phyloP scores from a whole-genome alignment of 2,329 filamentous ascomycete genomes.

The Erysiphe pulchra region DNA sequence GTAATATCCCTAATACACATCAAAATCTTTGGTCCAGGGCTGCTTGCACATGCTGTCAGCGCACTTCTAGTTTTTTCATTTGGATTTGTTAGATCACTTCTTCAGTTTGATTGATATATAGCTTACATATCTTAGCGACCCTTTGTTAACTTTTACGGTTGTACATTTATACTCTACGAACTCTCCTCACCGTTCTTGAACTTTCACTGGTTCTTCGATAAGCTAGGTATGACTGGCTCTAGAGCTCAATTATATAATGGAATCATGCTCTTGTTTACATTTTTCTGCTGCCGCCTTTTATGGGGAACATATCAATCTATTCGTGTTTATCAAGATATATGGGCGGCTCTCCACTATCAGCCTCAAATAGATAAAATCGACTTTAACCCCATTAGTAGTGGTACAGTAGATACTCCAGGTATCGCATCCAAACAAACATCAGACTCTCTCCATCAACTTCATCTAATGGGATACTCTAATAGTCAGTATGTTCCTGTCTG shows the following conservation, averaged over 20 bases:
- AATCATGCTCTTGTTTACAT: slow-evolving; percentile 41
- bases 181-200: slow-evolving; percentile 68
- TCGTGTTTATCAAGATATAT: slow-evolving; percentile 46
- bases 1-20: slow-evolving; percentile 41
- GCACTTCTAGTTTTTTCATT: slow-evolving; percentile 51
- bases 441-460: slow-evolving; percentile 7
- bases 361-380: slow-evolving; percentile 4
- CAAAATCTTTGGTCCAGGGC: slow-evolving; percentile 29
- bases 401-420: neutral
- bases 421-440: slow-evolving; percentile 3
- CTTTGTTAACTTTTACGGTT: slow-evolving; percentile 62
- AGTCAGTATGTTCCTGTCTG: slow-evolving; percentile 36
- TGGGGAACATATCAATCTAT: slow-evolving; percentile 53
- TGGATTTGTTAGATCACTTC: slow-evolving; percentile 38
- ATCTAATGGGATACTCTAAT: slow-evolving; percentile 24
- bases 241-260: slow-evolving; percentile 54
- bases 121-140: slow-evolving; percentile 30
- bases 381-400: neutral
- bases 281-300: slow-evolving; percentile 52
- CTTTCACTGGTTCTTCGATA: slow-evolving; percentile 82
- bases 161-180: slow-evolving; percentile 67
- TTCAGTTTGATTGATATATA: neutral
- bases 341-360: slow-evolving; percentile 24
- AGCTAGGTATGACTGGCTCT: slow-evolving; percentile 55
- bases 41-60: slow-evolving; percentile 51